phyloP scores from a whole-genome alignment of 139 green algal genomes.

The Edaphochlamys debaryana region DNA sequence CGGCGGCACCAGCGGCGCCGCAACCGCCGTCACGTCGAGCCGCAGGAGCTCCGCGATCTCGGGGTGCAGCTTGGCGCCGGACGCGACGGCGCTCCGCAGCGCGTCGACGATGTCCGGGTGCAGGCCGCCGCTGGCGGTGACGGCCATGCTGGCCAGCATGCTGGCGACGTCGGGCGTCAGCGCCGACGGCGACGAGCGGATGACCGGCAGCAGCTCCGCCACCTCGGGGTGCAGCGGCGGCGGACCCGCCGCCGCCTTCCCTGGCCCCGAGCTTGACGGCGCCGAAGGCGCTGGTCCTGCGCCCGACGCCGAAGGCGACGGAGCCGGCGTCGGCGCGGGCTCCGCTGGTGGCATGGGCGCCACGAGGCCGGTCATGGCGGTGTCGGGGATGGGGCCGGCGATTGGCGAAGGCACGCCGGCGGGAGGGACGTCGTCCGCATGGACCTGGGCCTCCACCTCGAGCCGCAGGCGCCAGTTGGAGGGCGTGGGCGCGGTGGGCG shows the following conservation, averaged over 20 bases:
- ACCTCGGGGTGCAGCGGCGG: conserved; percentile 41
- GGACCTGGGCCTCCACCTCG: conserved; percentile 37
- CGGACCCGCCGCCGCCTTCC: neutral
- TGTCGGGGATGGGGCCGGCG: conserved; percentile 13
- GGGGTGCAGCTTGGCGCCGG: conserved; percentile 30
- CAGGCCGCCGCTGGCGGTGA: conserved; percentile 1
- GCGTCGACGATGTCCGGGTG: conserved; percentile 30
- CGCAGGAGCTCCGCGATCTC: conserved; percentile 42
- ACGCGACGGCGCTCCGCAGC: conserved; percentile 3
- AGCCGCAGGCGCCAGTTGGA: conserved; percentile 37
- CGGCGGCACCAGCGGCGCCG: neutral
- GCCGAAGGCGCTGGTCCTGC: neutral
- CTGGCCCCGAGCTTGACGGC: neutral
- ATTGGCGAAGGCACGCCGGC: neutral
- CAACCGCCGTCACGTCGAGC: neutral
- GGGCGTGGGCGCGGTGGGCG: conserved; percentile 4
- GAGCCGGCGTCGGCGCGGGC: neutral
- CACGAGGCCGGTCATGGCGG: conserved; percentile 11
- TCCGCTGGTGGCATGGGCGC: neutral
- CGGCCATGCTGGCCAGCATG: conserved; percentile 19
- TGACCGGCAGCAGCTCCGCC: conserved; percentile 39
- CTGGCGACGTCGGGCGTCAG: conserved; percentile 20
- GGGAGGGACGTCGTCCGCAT: neutral
- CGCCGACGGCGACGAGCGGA: conserved; percentile 9
- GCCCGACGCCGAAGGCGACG: neutral